Evolutionary conservation across 352 stramenopile species (phyloP).

Genomic region (Globisporangium irregulare): DNA sequence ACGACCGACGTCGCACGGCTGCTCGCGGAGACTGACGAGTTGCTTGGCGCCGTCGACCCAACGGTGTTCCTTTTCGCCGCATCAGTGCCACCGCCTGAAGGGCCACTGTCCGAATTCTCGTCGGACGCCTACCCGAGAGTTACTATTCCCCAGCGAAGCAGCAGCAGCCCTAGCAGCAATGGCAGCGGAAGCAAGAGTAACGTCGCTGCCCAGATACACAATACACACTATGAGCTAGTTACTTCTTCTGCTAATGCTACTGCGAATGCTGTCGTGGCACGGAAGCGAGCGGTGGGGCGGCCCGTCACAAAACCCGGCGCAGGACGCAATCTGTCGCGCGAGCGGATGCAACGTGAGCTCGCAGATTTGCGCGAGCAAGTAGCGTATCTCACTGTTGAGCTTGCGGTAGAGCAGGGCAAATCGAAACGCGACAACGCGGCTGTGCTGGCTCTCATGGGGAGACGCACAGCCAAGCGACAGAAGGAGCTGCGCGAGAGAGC

Average conservation of each 20-base stretch:
- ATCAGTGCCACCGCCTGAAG: neutral
- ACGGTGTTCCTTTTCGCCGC: neutral
- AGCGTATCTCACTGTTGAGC: neutral
- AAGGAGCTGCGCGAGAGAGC: neutral
- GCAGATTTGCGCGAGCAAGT: neutral
- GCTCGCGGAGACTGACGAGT: neutral
- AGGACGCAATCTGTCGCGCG: neutral
- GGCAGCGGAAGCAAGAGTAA: neutral
- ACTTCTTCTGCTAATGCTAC: neutral
- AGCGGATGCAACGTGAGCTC: neutral
- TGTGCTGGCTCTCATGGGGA: neutral
- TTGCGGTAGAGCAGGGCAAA: neutral
- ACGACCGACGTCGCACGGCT: no score
- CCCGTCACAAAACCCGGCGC: neutral
- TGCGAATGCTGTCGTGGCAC: neutral
- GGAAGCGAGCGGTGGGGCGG: neutral
- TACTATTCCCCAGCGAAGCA: no score
- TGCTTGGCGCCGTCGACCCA: neutral
- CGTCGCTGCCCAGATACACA: neutral
- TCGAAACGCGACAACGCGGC: neutral
- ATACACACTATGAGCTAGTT: neutral
- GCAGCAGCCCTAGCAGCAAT: neutral
- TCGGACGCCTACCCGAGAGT: neutral
- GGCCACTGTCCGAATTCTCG: neutral
- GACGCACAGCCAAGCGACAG: neutral